Evolutionary conservation across 2,329 filamentous ascomycete genomes (phyloP).

Genomic region (Penicillium occitanis): DNA sequence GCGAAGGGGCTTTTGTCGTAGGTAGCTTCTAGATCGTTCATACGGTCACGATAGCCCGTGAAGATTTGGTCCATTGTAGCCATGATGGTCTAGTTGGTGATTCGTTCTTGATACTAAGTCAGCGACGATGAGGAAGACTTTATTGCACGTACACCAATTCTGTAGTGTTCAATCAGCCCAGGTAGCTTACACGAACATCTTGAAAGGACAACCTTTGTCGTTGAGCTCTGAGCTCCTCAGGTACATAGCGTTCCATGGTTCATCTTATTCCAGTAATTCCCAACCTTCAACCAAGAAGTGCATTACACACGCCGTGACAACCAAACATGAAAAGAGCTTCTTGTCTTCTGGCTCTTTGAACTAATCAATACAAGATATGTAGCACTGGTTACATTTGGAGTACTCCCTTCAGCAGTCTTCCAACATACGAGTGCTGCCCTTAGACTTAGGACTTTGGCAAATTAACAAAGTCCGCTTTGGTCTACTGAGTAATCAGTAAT

Average conservation of each 20-base stretch:
- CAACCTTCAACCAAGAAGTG: not conserved
- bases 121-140: not conserved
- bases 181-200: not conserved
- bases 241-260: not conserved
- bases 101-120: not conserved
- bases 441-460: not conserved
- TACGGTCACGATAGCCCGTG: conserved; percentile 37
- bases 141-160: not conserved
- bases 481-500: not conserved
- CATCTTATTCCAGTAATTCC: conserved; percentile 9
- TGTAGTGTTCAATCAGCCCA: not conserved
- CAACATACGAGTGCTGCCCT: not conserved
- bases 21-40: conserved; percentile 32
- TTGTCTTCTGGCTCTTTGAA: not conserved
- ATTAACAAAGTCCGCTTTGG: not conserved
- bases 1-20: conserved; percentile 40
- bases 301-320: not conserved
- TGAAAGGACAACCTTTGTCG: not conserved
- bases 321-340: not conserved
- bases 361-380: not conserved
- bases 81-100: conserved; percentile 34
- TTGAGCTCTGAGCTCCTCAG: not conserved
- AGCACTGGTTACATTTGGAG: not conserved
- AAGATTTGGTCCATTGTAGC: conserved; percentile 49
- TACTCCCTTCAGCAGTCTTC: not conserved